Evolutionary conservation across 192 early-diverging fungal genomes (phyloP).

Genomic region (Chytriomyces hyalinus): DNA sequence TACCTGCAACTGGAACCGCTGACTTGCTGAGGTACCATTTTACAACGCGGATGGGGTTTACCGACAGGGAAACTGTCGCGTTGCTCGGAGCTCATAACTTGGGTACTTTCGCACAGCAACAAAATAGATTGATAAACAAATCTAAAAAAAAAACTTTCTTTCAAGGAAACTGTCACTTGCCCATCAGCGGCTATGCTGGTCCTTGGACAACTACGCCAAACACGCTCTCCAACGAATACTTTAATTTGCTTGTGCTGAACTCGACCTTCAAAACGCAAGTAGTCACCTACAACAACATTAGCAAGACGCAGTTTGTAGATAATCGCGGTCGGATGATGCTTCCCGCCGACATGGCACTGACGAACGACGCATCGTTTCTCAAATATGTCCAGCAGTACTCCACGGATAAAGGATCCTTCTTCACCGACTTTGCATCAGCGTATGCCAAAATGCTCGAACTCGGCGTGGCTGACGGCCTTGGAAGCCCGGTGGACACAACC

Average conservation of each 20-base stretch:
- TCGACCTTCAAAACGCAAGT: neutral
- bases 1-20: neutral
- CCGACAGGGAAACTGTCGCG: constrained; percentile 73
- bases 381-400: neutral
- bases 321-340: constrained; percentile 7
- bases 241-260: neutral
- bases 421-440: neutral
- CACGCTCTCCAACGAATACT: constrained; percentile 5
- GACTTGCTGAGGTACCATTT: neutral
- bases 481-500: neutral
- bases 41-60: constrained; percentile 47
- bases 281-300: neutral
- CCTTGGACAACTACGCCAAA: neutral
- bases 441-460: constrained; percentile 1
- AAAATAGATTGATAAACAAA: no score
- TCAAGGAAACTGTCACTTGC: constrained; percentile 56
- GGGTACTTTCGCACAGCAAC: constrained; percentile 12
- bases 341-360: constrained; percentile 11
- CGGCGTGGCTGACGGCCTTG: constrained; percentile 1
- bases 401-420: neutral
- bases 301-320: neutral
- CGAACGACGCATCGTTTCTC: neutral
- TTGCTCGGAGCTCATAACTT: constrained; percentile 74
- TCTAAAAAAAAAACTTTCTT: no score
- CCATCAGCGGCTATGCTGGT: constrained; percentile 48